phyloP scores from a whole-genome alignment of 257 asterid species.

The Ehretia macrophylla region DNA sequence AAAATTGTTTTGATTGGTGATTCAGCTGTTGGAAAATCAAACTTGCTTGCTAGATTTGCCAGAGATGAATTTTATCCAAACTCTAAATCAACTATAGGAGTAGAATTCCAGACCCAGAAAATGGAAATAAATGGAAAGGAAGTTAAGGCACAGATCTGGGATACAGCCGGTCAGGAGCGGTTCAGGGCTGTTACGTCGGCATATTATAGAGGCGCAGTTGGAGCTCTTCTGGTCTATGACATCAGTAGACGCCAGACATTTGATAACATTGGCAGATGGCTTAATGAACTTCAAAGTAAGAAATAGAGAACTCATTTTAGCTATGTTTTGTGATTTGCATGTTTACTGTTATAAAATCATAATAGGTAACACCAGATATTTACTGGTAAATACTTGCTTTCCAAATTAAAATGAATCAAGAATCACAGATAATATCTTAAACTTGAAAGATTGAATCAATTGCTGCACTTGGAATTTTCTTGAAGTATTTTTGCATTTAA shows the following conservation, averaged over 20 bases:
- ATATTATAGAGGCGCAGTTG: conserved; percentile 93
- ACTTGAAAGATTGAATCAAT: too few relatives aligned
- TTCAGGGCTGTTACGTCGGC: conserved; percentile 96
- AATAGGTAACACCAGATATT: too few relatives aligned
- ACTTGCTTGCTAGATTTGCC: conserved; percentile 89
- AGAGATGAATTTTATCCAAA: conserved; percentile 85
- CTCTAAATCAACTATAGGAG: conserved; percentile 92
- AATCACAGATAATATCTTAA: too few relatives aligned
- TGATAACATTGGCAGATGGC: conserved; percentile 89
- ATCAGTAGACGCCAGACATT: conserved; percentile 84
- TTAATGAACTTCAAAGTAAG: conserved; percentile 93
- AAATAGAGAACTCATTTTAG: neutral
- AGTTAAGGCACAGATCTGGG: conserved; percentile 96
- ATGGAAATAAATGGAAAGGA: conserved; percentile 77
- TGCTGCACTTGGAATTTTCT: too few relatives aligned
- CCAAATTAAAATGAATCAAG: too few relatives aligned
- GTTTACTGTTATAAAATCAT: too few relatives aligned
- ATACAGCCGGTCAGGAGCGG: conserved; percentile 96
- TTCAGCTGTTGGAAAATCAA: conserved; percentile 95
- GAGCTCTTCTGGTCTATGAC: conserved; percentile 91
- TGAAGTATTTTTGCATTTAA: too few relatives aligned
- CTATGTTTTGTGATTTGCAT: too few relatives aligned
- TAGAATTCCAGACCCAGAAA: conserved; percentile 94
- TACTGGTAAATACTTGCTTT: too few relatives aligned
- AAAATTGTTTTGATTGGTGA: conserved; percentile 76